Evolutionary conservation across 2,329 filamentous ascomycete species (phyloP).

Genomic region (Penicillium sp.): DNA sequence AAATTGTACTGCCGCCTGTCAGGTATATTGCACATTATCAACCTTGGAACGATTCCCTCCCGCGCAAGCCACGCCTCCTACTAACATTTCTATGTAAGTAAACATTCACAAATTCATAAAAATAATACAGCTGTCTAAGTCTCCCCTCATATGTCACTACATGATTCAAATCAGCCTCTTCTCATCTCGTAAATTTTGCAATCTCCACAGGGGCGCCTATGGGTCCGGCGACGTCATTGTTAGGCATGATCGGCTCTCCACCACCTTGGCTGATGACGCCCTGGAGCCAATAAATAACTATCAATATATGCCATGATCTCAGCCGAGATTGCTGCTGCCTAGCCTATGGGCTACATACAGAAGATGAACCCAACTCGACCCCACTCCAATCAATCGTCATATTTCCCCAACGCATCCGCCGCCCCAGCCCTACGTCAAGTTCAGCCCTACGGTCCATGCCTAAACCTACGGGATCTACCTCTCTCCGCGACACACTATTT

Average conservation of each 20-base stretch:
- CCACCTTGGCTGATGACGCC: conserved; percentile 2
- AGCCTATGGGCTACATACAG: neutral
- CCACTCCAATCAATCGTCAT: neutral
- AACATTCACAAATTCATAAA: too few relatives aligned
- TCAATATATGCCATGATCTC: conserved; percentile 13
- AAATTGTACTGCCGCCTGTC: too few relatives aligned
- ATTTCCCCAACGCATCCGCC: neutral
- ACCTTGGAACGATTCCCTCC: too few relatives aligned
- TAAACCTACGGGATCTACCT: neutral
- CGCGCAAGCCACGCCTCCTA: too few relatives aligned
- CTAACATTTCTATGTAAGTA: too few relatives aligned
- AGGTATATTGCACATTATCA: too few relatives aligned
- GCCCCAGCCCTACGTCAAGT: conserved; percentile 21
- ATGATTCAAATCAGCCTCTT: too few relatives aligned
- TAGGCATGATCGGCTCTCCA: conserved; percentile 11
- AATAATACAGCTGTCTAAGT: too few relatives aligned
- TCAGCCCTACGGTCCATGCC: conserved; percentile 16
- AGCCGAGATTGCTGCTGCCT: conserved; percentile 13
- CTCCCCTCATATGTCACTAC: too few relatives aligned
- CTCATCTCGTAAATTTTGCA: too few relatives aligned
- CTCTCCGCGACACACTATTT: neutral
- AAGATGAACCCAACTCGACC: neutral
- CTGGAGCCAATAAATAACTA: neutral
- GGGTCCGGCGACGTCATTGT: conserved; percentile 21
- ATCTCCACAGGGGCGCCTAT: too few relatives aligned